Evolutionary conservation across 108 stramenopile genomes (phyloP).

Genomic region (Fragilaria radians): DNA sequence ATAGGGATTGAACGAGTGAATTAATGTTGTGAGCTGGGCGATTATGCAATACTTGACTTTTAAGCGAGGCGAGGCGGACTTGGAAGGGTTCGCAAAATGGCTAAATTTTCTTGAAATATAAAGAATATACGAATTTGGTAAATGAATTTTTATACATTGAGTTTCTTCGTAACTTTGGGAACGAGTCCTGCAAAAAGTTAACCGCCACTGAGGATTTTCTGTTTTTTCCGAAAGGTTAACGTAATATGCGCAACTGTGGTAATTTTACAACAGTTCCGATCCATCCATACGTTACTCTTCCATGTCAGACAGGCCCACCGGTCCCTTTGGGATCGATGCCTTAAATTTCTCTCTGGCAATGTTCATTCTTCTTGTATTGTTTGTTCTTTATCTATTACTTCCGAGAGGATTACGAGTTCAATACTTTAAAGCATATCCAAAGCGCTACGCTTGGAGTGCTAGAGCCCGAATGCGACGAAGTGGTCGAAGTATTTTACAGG

Average conservation of each 20-base stretch:
- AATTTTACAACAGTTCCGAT: no score
- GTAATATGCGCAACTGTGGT: no score
- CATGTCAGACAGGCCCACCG: constrained; percentile 17
- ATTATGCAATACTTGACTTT: no score
- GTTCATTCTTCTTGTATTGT: constrained; percentile 44
- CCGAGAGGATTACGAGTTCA: constrained; percentile 62
- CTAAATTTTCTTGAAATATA: background rate
- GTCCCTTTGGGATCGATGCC: constrained; percentile 64
- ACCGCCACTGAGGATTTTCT: no score
- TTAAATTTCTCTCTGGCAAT: constrained; percentile 38
- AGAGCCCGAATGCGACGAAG: constrained; percentile 27
- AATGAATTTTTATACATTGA: no score
- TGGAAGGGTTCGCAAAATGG: background rate
- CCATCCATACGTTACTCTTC: no score
- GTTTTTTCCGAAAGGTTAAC: no score
- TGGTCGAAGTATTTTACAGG: constrained; percentile 3
- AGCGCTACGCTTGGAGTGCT: constrained; percentile 80
- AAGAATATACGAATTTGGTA: no score
- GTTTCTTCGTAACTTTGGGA: no score
- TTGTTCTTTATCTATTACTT: constrained; percentile 65
- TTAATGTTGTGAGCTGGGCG: no score
- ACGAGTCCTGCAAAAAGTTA: no score
- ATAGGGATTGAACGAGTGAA: no score
- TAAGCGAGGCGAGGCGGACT: background rate
- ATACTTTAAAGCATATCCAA: constrained; percentile 80